These are phyloP conservation scores for Thecaphora frezii DNA, from an alignment of 1,284 basidiomycete genomes.

Conservation along the genomic window DNA sequence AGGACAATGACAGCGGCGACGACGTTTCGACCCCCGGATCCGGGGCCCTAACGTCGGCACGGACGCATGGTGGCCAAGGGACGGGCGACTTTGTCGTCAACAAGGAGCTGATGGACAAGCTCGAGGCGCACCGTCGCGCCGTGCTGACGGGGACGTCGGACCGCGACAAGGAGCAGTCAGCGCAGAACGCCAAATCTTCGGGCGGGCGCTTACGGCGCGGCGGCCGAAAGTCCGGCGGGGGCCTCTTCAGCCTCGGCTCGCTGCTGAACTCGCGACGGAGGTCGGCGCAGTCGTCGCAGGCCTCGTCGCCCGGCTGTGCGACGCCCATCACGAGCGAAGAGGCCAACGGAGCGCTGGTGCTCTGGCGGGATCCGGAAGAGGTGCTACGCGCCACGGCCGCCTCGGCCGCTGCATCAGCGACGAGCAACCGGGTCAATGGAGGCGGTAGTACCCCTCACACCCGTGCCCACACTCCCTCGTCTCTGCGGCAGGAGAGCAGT, in stretches of 20 bases:
- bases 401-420: constrained; percentile 2
- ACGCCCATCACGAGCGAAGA: constrained; percentile 33
- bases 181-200: background rate
- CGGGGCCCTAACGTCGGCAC: background rate
- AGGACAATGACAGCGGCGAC: constrained; percentile 3
- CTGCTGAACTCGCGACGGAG: constrained; percentile 18
- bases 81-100: constrained; percentile 35
- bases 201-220: constrained; percentile 12
- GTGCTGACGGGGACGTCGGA: constrained; percentile 34
- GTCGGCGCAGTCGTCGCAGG: constrained; percentile 25
- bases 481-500: background rate
- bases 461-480: background rate
- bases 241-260: constrained; percentile 11
- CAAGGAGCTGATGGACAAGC: constrained; percentile 45
- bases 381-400: constrained; percentile 16
- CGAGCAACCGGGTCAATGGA: constrained; percentile 11
- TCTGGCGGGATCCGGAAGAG: constrained; percentile 37
- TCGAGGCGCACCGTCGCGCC: constrained; percentile 34
- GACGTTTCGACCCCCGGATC: background rate
- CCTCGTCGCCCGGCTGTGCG: constrained; percentile 24
- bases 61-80: background rate
- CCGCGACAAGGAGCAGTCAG: constrained; percentile 17
- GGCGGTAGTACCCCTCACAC: too few relatives aligned
- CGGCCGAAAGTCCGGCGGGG: constrained; percentile 18
- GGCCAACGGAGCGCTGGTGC: constrained; percentile 22